Evolutionary conservation across 495 filamentous ascomycete genomes (phyloP).

Genomic region (Sordaria brevicollis): DNA sequence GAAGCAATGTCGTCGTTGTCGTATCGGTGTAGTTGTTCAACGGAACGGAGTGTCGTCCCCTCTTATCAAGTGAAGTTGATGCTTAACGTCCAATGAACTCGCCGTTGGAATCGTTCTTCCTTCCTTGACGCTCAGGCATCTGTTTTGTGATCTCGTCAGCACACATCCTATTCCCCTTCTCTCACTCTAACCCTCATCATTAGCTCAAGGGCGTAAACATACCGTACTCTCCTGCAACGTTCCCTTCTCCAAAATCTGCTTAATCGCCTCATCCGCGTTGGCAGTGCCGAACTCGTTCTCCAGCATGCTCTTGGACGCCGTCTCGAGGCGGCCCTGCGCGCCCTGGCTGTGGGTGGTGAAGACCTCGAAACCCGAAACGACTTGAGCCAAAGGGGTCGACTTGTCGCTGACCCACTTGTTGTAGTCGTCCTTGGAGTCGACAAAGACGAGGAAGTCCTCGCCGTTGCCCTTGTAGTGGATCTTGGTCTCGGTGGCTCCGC

Average conservation of each 20-base stretch:
- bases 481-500: constrained; percentile 64
- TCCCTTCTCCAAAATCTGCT: constrained; percentile 70
- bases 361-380: constrained; percentile 83
- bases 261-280: constrained; percentile 67
- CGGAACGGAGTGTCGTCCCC: not conserved
- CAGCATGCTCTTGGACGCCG: constrained; percentile 59
- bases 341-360: constrained; percentile 91
- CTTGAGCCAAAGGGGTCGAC: constrained; percentile 66
- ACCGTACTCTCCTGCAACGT: constrained; percentile 57
- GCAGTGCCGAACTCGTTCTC: constrained; percentile 81
- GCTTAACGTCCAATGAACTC: constrained; percentile 4
- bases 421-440: constrained; percentile 61
- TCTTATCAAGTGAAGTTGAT: not conserved
- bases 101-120: constrained; percentile 31
- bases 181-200: not conserved
- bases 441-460: constrained; percentile 87
- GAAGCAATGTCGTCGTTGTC: not conserved
- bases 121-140: constrained; percentile 33
- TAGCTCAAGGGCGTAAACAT: constrained; percentile 27
- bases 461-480: constrained; percentile 81
- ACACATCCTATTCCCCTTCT: not conserved
- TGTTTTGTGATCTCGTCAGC: constrained; percentile 9
- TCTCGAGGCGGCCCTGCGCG: constrained; percentile 67
- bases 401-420: constrained; percentile 78
- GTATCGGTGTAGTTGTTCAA: not conserved